Evolutionary conservation across 257 asterid species (phyloP).

Genomic region (Solanum commersonii): DNA sequence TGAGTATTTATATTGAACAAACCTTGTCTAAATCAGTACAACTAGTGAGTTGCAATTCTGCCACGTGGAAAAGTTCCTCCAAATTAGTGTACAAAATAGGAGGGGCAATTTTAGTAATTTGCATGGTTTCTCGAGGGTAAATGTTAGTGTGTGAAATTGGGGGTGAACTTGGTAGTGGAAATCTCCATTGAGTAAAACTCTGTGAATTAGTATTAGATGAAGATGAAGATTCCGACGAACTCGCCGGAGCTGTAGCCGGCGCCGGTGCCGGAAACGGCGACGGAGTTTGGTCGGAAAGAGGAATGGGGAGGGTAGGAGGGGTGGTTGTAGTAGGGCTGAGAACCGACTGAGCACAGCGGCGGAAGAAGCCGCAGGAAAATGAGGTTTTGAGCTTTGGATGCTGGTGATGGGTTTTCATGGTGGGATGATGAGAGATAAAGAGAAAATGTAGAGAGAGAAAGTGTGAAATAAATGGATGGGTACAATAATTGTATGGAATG

Average conservation of each 20-base stretch:
- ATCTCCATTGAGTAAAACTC: conserved; percentile 80
- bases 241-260: conserved; percentile 3
- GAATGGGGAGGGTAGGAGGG: conserved; percentile 50
- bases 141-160: conserved; percentile 2
- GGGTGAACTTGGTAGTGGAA: conserved; percentile 47
- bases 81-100: conserved; percentile 18
- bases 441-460: neutral
- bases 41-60: conserved; percentile 44
- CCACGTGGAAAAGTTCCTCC: conserved; percentile 51
- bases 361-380: conserved; percentile 69
- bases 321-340: conserved; percentile 73
- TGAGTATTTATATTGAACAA: neutral
- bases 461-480: neutral
- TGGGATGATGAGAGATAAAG: neutral
- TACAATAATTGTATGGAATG: neutral
- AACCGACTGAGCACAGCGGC: conserved; percentile 63
- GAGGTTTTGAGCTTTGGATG: conserved; percentile 49
- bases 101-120: neutral
- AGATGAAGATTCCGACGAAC: conserved; percentile 46
- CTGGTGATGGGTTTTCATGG: conserved; percentile 59
- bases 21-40: conserved; percentile 25
- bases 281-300: neutral
- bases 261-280: neutral
- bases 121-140: conserved; percentile 4
- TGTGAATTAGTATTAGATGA: conserved; percentile 74